These are phyloP conservation scores for Colletotrichum sp. DNA, from an alignment of 2,329 filamentous ascomycete species.

Conservation along the genomic window DNA sequence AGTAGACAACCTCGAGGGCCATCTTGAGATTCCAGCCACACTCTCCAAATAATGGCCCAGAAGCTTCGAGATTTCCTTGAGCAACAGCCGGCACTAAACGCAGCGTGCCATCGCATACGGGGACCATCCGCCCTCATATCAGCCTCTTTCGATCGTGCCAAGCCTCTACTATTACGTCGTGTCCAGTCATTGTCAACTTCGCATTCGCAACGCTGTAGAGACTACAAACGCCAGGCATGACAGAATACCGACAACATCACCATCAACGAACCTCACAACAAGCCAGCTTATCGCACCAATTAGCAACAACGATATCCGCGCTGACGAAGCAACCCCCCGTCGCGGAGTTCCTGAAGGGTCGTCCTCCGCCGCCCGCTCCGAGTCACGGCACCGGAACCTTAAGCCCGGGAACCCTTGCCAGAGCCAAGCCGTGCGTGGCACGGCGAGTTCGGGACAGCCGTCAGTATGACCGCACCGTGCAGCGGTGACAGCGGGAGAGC, in stretches of 20 bases:
- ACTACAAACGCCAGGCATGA: not conserved
- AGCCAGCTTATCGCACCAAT: not conserved
- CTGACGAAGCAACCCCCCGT: not conserved
- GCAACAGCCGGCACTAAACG: not conserved
- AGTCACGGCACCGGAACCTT: not conserved
- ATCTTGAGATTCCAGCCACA: not conserved
- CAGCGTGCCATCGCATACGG: not conserved
- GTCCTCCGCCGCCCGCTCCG: not conserved
- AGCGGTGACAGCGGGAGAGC: constrained; percentile 16
- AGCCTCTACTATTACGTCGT: not conserved
- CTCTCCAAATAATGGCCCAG: not conserved
- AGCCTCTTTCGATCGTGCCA: not conserved
- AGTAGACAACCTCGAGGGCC: not conserved
- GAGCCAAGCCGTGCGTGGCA: not conserved
- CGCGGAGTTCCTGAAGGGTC: not conserved
- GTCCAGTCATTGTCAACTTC: not conserved
- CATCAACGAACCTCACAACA: not conserved
- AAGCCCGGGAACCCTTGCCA: not conserved
- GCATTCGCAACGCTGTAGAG: not conserved
- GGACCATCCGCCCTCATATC: not conserved
- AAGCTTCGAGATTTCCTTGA: not conserved
- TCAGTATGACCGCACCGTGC: constrained; percentile 15
- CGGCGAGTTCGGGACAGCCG: not conserved
- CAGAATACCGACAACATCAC: not conserved
- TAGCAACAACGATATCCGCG: not conserved